Percentiles rank a stretch among this genome's conserved stretches.
These are phyloP conservation scores for Penicillium manginii DNA, from an alignment of 495 filamentous ascomycete genomes.

Conservation along the genomic window DNA sequence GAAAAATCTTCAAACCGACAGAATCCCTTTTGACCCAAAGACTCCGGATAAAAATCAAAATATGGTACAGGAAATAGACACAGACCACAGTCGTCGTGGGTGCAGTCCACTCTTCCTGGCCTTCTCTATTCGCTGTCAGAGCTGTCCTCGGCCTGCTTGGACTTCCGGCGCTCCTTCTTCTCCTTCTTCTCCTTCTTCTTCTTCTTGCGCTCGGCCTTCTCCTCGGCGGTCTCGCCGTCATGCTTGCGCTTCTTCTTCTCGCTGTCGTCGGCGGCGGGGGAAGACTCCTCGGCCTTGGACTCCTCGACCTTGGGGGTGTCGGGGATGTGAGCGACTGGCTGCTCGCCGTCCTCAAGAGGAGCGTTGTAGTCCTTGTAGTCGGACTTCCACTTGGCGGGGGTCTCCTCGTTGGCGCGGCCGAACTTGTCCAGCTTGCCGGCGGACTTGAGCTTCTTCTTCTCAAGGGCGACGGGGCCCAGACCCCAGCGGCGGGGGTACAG, in stretches of 20 bases:
- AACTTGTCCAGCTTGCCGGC: constrained; percentile 97
- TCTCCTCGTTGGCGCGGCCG: constrained; percentile 86
- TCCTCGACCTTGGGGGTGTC: constrained; percentile 39
- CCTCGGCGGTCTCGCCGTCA: constrained; percentile 77
- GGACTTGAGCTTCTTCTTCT: constrained; percentile 99
- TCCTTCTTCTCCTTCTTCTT: constrained; percentile 76
- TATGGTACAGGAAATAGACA: constrained; percentile 49
- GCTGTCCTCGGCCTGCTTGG: constrained; percentile 60
- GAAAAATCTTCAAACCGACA: constrained; percentile 30
- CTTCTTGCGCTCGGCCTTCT: constrained; percentile 73
- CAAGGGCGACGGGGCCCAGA: constrained; percentile 80
- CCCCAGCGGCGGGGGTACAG: constrained; percentile 96
- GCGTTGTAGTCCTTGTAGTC: constrained; percentile 87
- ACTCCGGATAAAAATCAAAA: constrained; percentile 41
- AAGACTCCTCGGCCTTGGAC: constrained; percentile 28
- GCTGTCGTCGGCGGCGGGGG: constrained; percentile 37
- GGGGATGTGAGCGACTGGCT: constrained; percentile 42
- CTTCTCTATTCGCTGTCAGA: constrained; percentile 57
- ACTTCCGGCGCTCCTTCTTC: constrained; percentile 71
- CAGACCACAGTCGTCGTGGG: constrained; percentile 23
- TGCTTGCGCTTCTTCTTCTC: constrained; percentile 80
- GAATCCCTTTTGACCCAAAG: constrained; percentile 50
- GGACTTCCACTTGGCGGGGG: constrained; percentile 86
- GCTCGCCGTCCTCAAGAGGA: constrained; percentile 45
- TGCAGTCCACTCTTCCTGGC: constrained; percentile 30